Evolutionary conservation across 2,329 filamentous ascomycete genomes (phyloP).

Genomic region (Hymenotorrendiella dingleyae): DNA sequence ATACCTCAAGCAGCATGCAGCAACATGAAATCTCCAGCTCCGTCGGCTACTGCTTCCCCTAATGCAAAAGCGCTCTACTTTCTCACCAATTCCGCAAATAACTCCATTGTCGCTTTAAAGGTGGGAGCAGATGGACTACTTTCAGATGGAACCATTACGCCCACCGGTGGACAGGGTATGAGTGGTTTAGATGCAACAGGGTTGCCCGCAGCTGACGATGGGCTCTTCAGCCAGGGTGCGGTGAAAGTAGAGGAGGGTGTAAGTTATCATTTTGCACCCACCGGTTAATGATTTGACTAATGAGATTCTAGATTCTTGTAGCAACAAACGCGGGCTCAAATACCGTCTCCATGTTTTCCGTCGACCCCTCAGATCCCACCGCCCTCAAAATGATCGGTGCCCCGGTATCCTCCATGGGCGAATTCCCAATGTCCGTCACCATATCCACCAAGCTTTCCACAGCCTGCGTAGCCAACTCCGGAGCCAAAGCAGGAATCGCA

Average conservation of each 20-base stretch:
- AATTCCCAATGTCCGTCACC: slow-evolving; percentile 48
- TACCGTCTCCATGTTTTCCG: slow-evolving; percentile 43
- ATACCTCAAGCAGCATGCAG: background rate
- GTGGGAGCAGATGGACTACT: slow-evolving; percentile 43
- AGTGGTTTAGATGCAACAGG: slow-evolving; percentile 35
- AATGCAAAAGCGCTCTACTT: slow-evolving; percentile 45
- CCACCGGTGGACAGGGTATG: slow-evolving; percentile 43
- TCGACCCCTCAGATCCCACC: slow-evolving; percentile 37
- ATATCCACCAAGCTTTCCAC: slow-evolving; percentile 38
- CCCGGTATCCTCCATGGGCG: slow-evolving; percentile 39
- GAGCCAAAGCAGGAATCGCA: slow-evolving; percentile 39
- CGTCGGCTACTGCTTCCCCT: too few species aligned
- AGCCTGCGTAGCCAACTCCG: slow-evolving; percentile 43
- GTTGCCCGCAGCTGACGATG: slow-evolving; percentile 40
- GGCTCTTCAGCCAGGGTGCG: slow-evolving; percentile 45
- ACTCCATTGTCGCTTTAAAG: slow-evolving; percentile 46
- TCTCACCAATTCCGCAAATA: slow-evolving; percentile 44
- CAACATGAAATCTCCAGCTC: background rate
- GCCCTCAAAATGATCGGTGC: slow-evolving; percentile 39
- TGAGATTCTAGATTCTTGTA: slow-evolving; percentile 46
- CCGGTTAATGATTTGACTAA: too few species aligned
- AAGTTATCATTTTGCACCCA: slow-evolving; percentile 22
- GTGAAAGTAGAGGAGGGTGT: slow-evolving; percentile 46
- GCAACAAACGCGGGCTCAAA: slow-evolving; percentile 51
- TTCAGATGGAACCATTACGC: slow-evolving; percentile 35